Conservation (phyloP, 2,329 filamentous ascomycete genomes). For the Hymenoscyphus albidus region DNA sequence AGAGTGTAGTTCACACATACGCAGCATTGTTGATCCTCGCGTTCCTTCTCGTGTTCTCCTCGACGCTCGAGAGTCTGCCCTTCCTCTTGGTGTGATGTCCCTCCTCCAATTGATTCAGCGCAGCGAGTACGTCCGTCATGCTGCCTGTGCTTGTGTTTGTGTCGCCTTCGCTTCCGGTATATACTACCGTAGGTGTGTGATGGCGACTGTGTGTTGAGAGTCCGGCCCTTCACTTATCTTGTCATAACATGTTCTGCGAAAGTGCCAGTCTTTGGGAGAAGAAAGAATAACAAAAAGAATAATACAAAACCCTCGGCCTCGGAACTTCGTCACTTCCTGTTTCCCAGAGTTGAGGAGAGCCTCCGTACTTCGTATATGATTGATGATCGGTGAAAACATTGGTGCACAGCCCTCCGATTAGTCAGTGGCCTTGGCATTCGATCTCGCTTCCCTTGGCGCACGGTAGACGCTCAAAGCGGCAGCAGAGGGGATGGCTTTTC, state of each 20-base stretch:
- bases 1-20: neutral
- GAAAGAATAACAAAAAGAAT: neutral
- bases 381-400: neutral
- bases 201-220: neutral
- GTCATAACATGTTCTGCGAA: conserved; percentile 2
- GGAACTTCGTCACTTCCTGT: neutral
- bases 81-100: conserved; percentile 3
- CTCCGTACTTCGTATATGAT: no score
- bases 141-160: neutral
- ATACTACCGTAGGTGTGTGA: neutral
- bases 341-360: no score
- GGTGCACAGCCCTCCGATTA: neutral
- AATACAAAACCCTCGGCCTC: neutral
- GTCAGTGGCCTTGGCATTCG: neutral
- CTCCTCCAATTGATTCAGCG: conserved; percentile 7
- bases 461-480: no score
- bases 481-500: no score
- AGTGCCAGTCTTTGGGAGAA: neutral
- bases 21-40: conserved; percentile 3
- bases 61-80: neutral
- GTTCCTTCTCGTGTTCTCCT: conserved; percentile 5
- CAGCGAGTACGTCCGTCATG: conserved; percentile 7
- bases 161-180: neutral
- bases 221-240: conserved; percentile 1
- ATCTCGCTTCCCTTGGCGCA: neutral